Evolutionary conservation across 2,329 filamentous ascomycete species (phyloP).

Genomic region (Fusarium longipes): DNA sequence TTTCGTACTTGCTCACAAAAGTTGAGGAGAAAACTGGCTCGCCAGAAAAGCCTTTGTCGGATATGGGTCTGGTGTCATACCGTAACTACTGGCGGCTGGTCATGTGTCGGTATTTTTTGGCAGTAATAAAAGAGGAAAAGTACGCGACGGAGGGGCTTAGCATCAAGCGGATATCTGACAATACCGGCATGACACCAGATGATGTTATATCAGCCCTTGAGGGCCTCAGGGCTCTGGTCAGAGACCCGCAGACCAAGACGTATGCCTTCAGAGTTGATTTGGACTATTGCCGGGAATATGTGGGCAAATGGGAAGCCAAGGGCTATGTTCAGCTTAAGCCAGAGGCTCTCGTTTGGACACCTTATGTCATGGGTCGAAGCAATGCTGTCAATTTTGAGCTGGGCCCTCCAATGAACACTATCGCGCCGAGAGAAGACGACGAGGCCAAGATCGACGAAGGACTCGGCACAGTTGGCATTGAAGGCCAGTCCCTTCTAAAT

Average conservation of each 20-base stretch:
- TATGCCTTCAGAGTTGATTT: conserved; percentile 92
- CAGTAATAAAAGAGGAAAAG: conserved; percentile 52
- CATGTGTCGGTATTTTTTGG: conserved; percentile 83
- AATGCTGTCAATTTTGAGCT: conserved; percentile 86
- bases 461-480: conserved; percentile 30
- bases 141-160: conserved; percentile 63
- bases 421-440: conserved; percentile 86
- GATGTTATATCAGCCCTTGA: conserved; percentile 96
- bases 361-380: conserved; percentile 93
- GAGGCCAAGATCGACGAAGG: conserved; percentile 57
- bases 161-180: conserved; percentile 79
- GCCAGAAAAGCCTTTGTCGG: conserved; percentile 95
- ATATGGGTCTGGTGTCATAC: conserved; percentile 98
- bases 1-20: conserved; percentile 94
- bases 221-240: conserved; percentile 86
- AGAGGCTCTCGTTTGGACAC: conserved; percentile 89
- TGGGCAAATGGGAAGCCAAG: conserved; percentile 89
- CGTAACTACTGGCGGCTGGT: conserved; percentile 96
- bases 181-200: conserved; percentile 94
- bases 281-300: conserved; percentile 86
- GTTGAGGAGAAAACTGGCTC: conserved; percentile 95
- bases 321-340: conserved; percentile 87
- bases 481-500: conserved; percentile 40
- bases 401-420: conserved; percentile 82
- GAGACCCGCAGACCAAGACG: conserved; percentile 86